Percentiles rank a stretch among this genome's conserved stretches.
Evolutionary conservation across 2,329 filamentous ascomycete species (phyloP).

Genomic region (Niveomyces coronatus): DNA sequence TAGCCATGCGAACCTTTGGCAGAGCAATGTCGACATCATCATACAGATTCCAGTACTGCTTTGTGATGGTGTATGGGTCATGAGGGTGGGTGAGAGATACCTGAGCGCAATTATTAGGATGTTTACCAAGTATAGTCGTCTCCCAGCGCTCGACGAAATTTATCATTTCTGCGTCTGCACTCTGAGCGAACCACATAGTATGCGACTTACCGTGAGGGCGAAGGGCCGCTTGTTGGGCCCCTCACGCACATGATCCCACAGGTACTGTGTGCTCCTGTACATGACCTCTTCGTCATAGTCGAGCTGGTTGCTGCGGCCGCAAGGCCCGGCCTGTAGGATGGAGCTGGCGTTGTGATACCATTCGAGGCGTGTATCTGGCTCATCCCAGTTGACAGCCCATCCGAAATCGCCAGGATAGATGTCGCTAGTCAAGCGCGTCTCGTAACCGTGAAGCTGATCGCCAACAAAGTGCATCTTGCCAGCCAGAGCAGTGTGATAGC

Average conservation of each 20-base stretch:
- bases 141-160: neutral
- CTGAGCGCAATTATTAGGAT: constrained; percentile 14
- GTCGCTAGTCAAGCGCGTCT: constrained; percentile 84
- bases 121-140: neutral
- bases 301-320: constrained; percentile 85
- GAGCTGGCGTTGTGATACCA: constrained; percentile 97
- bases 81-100: constrained; percentile 91
- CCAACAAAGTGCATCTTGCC: constrained; percentile 98
- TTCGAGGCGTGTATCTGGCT: constrained; percentile 74
- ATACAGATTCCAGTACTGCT: constrained; percentile 89
- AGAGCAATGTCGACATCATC: constrained; percentile 79
- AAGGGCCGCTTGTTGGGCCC: constrained; percentile 67
- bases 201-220: constrained; percentile 54
- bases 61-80: constrained; percentile 88
- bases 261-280: constrained; percentile 79
- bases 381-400: constrained; percentile 93
- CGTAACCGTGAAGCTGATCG: constrained; percentile 89
- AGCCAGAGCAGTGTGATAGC: constrained; percentile 82
- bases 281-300: constrained; percentile 96
- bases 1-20: constrained; percentile 66
- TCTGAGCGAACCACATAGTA: neutral
- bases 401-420: constrained; percentile 93
- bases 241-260: constrained; percentile 84
- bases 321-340: constrained; percentile 79
- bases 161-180: neutral